Evolutionary conservation across 2,329 filamentous ascomycete genomes (phyloP).

Genomic region (Myriosclerotinia duriaeana): DNA sequence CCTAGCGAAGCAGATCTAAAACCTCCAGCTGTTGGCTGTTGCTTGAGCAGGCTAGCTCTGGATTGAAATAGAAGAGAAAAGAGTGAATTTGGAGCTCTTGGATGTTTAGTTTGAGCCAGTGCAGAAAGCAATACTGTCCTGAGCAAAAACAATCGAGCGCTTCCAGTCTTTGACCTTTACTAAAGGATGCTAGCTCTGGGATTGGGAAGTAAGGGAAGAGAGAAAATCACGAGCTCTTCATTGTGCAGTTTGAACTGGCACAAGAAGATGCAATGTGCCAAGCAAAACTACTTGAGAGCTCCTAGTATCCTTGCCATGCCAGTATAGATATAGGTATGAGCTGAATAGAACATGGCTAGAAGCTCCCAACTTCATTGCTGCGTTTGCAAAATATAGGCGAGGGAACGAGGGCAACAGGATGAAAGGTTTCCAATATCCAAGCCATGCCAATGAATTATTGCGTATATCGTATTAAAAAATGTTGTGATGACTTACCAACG

Average conservation of each 20-base stretch:
- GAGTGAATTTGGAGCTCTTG: too few species aligned
- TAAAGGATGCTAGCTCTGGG: not conserved
- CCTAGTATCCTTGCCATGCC: not conserved
- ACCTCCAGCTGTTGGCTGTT: too few species aligned
- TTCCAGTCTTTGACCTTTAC: not conserved
- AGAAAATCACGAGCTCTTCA: not conserved
- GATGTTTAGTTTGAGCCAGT: too few species aligned
- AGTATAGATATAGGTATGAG: not conserved
- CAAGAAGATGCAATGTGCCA: not conserved
- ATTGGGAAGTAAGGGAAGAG: not conserved
- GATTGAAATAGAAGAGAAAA: too few species aligned
- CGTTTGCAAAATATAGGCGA: too few species aligned
- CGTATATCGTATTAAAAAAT: too few species aligned
- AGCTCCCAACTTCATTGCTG: not conserved
- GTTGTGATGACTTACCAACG: not conserved
- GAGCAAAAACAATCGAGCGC: too few species aligned
- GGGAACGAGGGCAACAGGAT: not conserved
- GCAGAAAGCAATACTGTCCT: too few species aligned
- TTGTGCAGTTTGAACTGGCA: not conserved
- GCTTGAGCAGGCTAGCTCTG: too few species aligned
- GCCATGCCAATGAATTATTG: not conserved
- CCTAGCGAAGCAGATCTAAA: too few species aligned
- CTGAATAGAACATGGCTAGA: not conserved
- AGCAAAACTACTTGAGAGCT: not conserved
- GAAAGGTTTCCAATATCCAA: not conserved